phyloP scores from a whole-genome alignment of 306 rosid species.

The Glycine tomentella region DNA sequence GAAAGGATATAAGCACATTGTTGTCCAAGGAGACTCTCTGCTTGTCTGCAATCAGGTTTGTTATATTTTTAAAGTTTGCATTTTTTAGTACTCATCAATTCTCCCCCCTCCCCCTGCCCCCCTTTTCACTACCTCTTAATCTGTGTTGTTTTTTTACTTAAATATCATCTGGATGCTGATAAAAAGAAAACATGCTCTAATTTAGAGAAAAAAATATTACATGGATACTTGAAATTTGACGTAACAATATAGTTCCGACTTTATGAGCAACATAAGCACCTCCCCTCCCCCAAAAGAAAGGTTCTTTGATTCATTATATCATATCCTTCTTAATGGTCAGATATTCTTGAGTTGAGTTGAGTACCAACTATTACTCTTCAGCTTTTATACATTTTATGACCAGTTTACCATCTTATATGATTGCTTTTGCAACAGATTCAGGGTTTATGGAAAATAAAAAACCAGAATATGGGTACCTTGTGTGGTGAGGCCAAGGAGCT shows the following conservation, averaged over 20 bases:
- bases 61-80: neutral
- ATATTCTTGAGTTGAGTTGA: neutral
- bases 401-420: conserved; percentile 9
- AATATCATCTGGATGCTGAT: conserved; percentile 13
- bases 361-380: neutral
- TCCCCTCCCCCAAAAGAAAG: neutral
- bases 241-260: conserved; percentile 8
- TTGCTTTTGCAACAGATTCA: conserved; percentile 59
- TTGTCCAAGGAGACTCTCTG: conserved; percentile 73
- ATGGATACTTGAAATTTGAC: conserved; percentile 6
- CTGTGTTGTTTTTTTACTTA: neutral
- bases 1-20: conserved; percentile 70
- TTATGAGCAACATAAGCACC: neutral
- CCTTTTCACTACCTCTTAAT: neutral
- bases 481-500: conserved; percentile 72
- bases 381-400: conserved; percentile 1
- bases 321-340: conserved; percentile 8
- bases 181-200: neutral
- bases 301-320: neutral
- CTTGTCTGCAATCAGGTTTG: conserved; percentile 96
- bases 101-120: neutral
- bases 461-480: conserved; percentile 66
- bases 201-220: neutral
- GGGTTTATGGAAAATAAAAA: conserved; percentile 77
- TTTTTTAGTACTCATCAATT: neutral